These are phyloP conservation scores for Dothistroma pini DNA, from an alignment of 2,329 filamentous ascomycete species.

Conservation along the genomic window DNA sequence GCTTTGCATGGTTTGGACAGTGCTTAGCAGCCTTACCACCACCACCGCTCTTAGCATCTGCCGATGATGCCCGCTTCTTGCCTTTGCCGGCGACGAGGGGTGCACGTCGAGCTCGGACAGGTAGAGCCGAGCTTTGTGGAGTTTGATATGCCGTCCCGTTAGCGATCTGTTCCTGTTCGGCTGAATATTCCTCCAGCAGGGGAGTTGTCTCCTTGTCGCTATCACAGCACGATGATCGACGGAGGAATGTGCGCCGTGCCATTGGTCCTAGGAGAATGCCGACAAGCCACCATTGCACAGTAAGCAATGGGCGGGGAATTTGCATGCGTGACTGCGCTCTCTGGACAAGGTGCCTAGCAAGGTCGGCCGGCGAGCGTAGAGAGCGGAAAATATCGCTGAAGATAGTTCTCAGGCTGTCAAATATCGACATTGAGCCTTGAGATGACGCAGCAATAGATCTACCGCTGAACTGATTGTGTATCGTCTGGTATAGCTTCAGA, in stretches of 20 bases:
- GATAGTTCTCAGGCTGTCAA: conserved; percentile 24
- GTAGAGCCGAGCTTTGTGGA: conserved; percentile 14
- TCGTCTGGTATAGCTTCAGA: neutral
- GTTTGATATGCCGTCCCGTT: conserved; percentile 27
- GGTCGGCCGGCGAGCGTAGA: conserved; percentile 24
- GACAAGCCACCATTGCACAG: conserved; percentile 37
- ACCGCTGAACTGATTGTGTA: conserved; percentile 9
- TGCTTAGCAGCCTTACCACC: conserved; percentile 8
- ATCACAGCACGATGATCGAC: conserved; percentile 1
- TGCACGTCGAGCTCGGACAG: conserved; percentile 5
- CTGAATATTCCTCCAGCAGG: conserved; percentile 12
- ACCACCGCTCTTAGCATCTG: conserved; percentile 7
- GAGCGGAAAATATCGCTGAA: conserved; percentile 28
- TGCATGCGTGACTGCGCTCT: conserved; percentile 28
- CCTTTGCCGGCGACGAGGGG: conserved; percentile 24
- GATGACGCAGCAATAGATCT: conserved; percentile 14
- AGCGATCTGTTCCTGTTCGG: conserved; percentile 14
- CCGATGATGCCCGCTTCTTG: conserved; percentile 23
- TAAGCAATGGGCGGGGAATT: conserved; percentile 29
- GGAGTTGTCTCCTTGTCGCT: neutral
- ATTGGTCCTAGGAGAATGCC: conserved; percentile 34
- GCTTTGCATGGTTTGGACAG: conserved; percentile 13
- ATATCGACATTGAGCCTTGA: conserved; percentile 15
- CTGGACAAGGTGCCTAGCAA: conserved; percentile 32
- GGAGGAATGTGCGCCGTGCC: conserved; percentile 20